These are phyloP conservation scores for Colletotrichum acutatum DNA, from an alignment of 2,329 filamentous ascomycete species.

Conservation along the genomic window DNA sequence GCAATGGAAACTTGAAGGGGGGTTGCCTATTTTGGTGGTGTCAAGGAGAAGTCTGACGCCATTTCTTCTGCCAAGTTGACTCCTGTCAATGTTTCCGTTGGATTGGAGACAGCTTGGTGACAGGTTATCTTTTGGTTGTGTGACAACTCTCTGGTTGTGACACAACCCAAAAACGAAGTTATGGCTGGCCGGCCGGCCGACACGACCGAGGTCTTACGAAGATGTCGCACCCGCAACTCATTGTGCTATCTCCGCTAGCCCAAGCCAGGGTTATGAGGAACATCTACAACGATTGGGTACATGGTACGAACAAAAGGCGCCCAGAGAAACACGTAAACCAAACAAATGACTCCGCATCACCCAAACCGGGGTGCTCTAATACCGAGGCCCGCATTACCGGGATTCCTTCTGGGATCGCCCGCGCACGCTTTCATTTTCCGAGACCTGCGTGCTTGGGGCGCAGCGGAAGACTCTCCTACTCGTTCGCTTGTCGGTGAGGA, in stretches of 20 bases:
- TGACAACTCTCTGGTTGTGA: conserved; percentile 3
- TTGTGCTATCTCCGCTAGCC: not conserved
- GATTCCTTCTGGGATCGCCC: conserved; percentile 18
- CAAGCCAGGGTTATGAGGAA: not conserved
- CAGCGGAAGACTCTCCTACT: conserved; percentile 21
- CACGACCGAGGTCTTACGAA: conserved; percentile 3
- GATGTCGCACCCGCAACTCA: not conserved
- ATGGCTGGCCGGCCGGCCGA: not conserved
- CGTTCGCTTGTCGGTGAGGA: conserved; percentile 16
- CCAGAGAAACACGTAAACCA: not conserved
- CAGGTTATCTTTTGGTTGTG: conserved; percentile 13
- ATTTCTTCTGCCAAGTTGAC: conserved; percentile 15
- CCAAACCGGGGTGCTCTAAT: conserved; percentile 10
- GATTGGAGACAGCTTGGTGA: conserved; percentile 23
- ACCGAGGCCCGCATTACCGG: conserved; percentile 32
- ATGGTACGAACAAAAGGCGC: not conserved
- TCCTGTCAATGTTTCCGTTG: conserved; percentile 20
- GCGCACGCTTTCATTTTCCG: conserved; percentile 23
- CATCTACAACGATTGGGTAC: not conserved
- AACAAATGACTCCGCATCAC: conserved; percentile 5
- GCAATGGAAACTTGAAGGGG: conserved; percentile 1
- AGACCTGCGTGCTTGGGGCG: conserved; percentile 27
- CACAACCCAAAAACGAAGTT: conserved; percentile 2
- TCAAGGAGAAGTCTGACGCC: conserved; percentile 27
- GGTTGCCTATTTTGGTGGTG: conserved; percentile 18